Percentiles rank a stretch among this genome's conserved stretches.
Evolutionary conservation across 495 filamentous ascomycete genomes (phyloP).

Genomic region (Thermothielavioides terrestris): DNA sequence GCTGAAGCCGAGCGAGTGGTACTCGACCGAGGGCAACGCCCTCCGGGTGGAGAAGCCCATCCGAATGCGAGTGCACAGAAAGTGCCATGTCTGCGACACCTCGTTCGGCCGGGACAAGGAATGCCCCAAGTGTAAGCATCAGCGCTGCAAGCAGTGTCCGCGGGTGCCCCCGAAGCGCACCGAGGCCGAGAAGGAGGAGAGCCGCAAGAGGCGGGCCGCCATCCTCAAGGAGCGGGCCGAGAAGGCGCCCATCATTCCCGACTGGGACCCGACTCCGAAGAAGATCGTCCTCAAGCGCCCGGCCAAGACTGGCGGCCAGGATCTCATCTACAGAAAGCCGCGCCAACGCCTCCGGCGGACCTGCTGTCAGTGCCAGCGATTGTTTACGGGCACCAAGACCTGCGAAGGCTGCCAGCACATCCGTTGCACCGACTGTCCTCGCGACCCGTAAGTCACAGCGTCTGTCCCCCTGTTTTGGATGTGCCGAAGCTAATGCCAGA

Average conservation of each 20-base stretch:
- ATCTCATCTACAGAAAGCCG: constrained; percentile 56
- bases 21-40: constrained; percentile 46
- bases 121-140: constrained; percentile 64
- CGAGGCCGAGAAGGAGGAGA: constrained; percentile 42
- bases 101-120: constrained; percentile 53
- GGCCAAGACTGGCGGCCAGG: constrained; percentile 58
- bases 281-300: constrained; percentile 49
- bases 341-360: constrained; percentile 63
- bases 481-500: constrained; percentile 18
- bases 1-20: constrained; percentile 62
- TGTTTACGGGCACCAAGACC: constrained; percentile 45
- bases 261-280: constrained; percentile 36
- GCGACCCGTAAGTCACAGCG: constrained; percentile 60
- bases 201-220: constrained; percentile 36
- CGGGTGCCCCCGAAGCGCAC: constrained; percentile 54
- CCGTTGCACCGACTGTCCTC: constrained; percentile 73
- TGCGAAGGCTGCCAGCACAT: constrained; percentile 65
- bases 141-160: constrained; percentile 73
- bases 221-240: constrained; percentile 42
- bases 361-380: constrained; percentile 65
- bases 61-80: constrained; percentile 81
- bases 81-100: constrained; percentile 66
- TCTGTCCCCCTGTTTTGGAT: background rate
- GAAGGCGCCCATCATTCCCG: constrained; percentile 37
- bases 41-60: constrained; percentile 79